phyloP scores from a whole-genome alignment of 441 rosid genomes.

The Pelargonium myrrhifolium region DNA sequence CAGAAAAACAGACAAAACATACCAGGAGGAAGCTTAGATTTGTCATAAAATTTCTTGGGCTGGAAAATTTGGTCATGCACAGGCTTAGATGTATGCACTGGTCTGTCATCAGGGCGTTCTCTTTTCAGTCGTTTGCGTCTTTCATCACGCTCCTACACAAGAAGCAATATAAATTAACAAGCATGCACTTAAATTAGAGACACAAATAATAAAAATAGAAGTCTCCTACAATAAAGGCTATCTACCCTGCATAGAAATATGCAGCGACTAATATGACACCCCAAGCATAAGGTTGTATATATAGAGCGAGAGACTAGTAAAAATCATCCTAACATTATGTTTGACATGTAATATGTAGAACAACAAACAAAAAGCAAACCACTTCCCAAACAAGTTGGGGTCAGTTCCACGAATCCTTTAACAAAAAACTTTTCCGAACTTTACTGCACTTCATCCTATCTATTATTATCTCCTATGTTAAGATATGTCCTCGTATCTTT shows the following conservation, averaged over 20 bases:
- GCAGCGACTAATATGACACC: neutral
- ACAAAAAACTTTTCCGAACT: too few species aligned
- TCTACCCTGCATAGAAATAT: too few species aligned
- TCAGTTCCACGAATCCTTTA: too few species aligned
- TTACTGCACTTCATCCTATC: too few species aligned
- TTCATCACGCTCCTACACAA: conserved; percentile 85
- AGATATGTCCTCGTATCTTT: too few species aligned
- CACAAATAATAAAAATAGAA: too few species aligned
- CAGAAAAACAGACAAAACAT: conserved; percentile 12
- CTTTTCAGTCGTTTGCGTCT: conserved; percentile 66
- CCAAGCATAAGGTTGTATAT: neutral
- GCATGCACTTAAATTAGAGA: too few species aligned
- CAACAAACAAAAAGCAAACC: too few species aligned
- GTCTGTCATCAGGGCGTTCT: conserved; percentile 55
- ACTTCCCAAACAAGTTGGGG: too few species aligned
- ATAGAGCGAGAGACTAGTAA: neutral
- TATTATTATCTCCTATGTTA: too few species aligned
- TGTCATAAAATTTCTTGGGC: conserved; percentile 48
- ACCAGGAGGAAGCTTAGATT: conserved; percentile 74
- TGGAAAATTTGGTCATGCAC: conserved; percentile 45
- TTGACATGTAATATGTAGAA: too few species aligned
- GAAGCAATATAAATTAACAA: conserved; percentile 5
- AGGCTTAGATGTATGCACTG: conserved; percentile 42
- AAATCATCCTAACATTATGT: neutral
- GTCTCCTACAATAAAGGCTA: too few species aligned